Evolutionary conservation across 352 stramenopile genomes (phyloP), one percentile per base, ranked within the genome.

Genomic region (Nothophytophthora sp.): DNA sequence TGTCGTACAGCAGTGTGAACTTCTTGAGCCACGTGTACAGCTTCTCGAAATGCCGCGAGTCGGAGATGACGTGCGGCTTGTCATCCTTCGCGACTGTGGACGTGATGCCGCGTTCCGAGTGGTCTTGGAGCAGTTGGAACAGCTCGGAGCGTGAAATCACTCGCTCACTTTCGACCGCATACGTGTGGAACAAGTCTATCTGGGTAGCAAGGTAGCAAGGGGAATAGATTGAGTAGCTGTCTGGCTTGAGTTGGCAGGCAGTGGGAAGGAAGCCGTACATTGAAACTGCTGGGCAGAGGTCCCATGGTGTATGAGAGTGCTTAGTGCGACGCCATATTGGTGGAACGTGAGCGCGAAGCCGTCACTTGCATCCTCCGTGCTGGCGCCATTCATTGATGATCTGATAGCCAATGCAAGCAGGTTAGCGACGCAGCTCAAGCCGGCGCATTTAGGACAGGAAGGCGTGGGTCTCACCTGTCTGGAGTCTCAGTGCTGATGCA

Each of bases 21-120:
- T 86, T 87, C 63, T 89, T 89, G 18, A 89, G 51, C 78, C 78
- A 89, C 20, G 78, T 89, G 52, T 89, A 89, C 3, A 89, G 50
- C 3, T 74, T 63, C 41, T 89, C 78, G 52, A 86, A 87, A 36
- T 86, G 45, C 0, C 73, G 68, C 2, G 68, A 47, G 18, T 87
- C 73, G 1, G 41, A 32, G 1, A 40, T 46, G n/a, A 50, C 50
- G 16, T 28, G 33, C 0, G 59, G 40, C 32, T 67, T 55, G 32
- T 50, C 35, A 0, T 69, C 38, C 25, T 73, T 55, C 36, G 50
- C 45, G n/a, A 51, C 36, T 30, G 55, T 41, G 20, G n/a, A n/a
- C n/a, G 43, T 76, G 7, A 30, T 23, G 23, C n/a, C 46, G 9
- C 15, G 29, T 6, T 61, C 24, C 10, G 63, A 82, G 34, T 89